These are phyloP conservation scores for Cucurbita ficifolia DNA, from an alignment of 306 rosid species.

Conservation along the genomic window DNA sequence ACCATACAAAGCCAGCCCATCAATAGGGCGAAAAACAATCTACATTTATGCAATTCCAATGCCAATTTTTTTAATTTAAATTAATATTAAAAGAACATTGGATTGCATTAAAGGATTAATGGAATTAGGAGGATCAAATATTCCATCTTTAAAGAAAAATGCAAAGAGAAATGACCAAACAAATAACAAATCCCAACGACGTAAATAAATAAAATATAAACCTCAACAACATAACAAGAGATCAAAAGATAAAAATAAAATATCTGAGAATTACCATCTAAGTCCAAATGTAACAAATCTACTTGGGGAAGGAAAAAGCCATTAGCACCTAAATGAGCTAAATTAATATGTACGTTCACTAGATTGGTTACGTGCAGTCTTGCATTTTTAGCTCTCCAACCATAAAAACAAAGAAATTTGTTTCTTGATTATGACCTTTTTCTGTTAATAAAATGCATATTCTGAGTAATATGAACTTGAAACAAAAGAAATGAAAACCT, in stretches of 20 bases:
- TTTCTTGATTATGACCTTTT: background rate
- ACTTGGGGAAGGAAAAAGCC: background rate
- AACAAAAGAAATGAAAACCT: conserved; percentile 39
- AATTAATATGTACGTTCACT: background rate
- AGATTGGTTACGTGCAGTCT: background rate
- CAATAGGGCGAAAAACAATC: background rate
- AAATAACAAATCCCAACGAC: background rate
- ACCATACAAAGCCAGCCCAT: background rate
- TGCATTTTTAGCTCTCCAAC: background rate
- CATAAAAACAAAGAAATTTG: background rate
- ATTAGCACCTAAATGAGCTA: background rate
- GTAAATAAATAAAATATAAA: background rate
- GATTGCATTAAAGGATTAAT: background rate
- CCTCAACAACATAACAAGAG: background rate
- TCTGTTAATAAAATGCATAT: background rate
- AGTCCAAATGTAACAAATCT: background rate
- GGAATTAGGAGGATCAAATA: background rate
- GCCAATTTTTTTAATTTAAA: background rate
- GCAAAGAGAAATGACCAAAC: background rate
- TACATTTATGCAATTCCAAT: background rate
- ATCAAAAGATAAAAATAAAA: background rate
- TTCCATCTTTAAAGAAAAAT: background rate
- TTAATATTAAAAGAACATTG: background rate
- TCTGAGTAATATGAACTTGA: background rate
- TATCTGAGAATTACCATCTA: background rate